Percentiles rank a stretch among this genome's conserved stretches.
Conservation (phyloP, 306 rosid species). For the Cucumis melo region DNA sequence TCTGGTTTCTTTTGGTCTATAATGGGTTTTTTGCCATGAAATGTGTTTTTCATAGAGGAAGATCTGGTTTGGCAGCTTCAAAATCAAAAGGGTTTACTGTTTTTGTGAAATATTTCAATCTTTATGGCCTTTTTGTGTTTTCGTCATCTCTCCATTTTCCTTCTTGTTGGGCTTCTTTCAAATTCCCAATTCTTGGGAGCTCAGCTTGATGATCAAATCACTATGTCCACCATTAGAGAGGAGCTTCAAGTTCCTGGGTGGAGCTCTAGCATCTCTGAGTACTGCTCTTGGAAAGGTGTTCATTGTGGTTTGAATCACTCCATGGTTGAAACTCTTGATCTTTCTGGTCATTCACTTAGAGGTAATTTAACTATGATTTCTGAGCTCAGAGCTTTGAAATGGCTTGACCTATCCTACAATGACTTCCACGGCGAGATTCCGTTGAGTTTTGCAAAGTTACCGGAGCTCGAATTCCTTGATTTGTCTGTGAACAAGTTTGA, state of each 20-base stretch:
- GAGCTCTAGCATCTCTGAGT: constrained; percentile 52
- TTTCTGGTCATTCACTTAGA: constrained; percentile 55
- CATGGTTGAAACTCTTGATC: constrained; percentile 68
- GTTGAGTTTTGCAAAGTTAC: constrained; percentile 44
- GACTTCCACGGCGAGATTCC: constrained; percentile 68
- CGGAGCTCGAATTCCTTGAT: constrained; percentile 80
- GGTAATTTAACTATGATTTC: constrained; percentile 68
- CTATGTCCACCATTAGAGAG: constrained; percentile 42
- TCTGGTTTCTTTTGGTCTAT: neutral
- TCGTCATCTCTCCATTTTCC: constrained; percentile 26
- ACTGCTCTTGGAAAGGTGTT: constrained; percentile 81
- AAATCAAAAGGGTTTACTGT: neutral
- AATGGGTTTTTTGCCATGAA: constrained; percentile 2
- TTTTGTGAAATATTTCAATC: neutral
- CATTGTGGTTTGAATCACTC: constrained; percentile 50
- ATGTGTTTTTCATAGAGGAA: constrained; percentile 3
- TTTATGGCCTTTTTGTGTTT: constrained; percentile 32
- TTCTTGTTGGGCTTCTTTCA: constrained; percentile 43
- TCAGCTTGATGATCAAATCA: constrained; percentile 49
- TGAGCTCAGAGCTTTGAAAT: constrained; percentile 72
- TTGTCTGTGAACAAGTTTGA: constrained; percentile 71
- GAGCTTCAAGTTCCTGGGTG: constrained; percentile 82
- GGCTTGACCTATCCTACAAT: constrained; percentile 79
- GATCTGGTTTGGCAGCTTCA: constrained; percentile 3
- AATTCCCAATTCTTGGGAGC: constrained; percentile 28